Evolutionary conservation across 768 basidiomycete species (phyloP), one percentile per base, ranked within the genome.

Genomic region (Melanogaster broomeanus): DNA sequence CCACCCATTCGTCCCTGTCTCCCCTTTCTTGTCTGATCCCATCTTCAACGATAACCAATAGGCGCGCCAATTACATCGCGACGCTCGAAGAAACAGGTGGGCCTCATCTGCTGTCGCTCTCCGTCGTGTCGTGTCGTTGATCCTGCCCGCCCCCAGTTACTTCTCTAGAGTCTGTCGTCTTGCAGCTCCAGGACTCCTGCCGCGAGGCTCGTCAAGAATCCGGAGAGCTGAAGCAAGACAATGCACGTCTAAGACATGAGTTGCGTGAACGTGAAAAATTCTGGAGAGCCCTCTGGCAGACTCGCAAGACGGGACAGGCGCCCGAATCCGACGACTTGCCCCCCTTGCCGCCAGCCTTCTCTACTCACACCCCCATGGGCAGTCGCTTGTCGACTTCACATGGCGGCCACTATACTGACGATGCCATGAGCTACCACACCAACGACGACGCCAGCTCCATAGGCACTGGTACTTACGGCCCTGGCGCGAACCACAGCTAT

Each of bases 61-160:
- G 68, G 64, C 79, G 90, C 58, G 88, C 88, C 43, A 91, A 89
- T 69, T 93, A 93, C 68, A 93, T 93, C 64, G 83, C 87, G 38
- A 92, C 89, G 12, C 81, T 93, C 56, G 90, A 93, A 68, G 90
- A 90, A 66, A 90, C 90, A 75, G 83, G 81, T 81, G 55, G 53
- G 63, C n/a, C n/a, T n/a, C 59, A 12, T 16, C 15, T 42, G 19
- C 41, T 31, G 42, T 46, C 34, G 43, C 19, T 28, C 8, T 37
- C 37, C 39, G 39, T 25, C 33, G 25, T 51, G 39, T 25, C 33
- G 25, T 51, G 19, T 50, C 53, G 35, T 52, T 60, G 24, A 62
- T 61, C 54, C 42, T 38, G 31, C 44, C 49, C 48, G n/a, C 42
- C 43, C 39, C 25, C 66, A 87, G 90, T 93, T 58, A 91, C 87